These are phyloP conservation scores for Kluyveromyces sp. DNA, from an alignment of 1,139 yeast genomes.

Conservation along the genomic window DNA sequence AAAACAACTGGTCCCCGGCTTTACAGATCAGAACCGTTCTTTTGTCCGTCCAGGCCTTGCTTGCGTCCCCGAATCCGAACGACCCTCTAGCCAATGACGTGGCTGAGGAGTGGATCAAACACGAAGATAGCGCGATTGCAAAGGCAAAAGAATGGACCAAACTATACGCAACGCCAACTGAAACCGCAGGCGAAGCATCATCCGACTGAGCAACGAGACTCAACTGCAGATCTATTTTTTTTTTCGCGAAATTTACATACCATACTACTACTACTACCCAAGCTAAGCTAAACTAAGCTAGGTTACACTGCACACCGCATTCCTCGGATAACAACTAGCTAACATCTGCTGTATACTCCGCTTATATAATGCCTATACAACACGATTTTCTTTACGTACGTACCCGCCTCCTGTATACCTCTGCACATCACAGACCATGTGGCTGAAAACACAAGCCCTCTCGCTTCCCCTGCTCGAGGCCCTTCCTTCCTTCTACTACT, in stretches of 20 bases:
- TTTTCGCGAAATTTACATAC: background rate
- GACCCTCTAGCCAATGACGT: constrained; percentile 98
- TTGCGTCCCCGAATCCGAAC: constrained; percentile 96
- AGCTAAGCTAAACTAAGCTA: too few relatives aligned
- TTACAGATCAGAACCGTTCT: constrained; percentile 91
- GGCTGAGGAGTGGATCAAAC: constrained; percentile 91
- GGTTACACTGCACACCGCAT: too few relatives aligned
- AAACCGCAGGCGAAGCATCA: background rate
- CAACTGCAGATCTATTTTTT: background rate
- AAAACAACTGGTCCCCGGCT: constrained; percentile 97
- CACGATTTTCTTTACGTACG: too few relatives aligned
- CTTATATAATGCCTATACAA: too few relatives aligned
- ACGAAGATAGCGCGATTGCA: constrained; percentile 69
- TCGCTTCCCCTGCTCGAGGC: too few relatives aligned
- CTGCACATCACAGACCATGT: too few relatives aligned
- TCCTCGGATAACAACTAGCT: too few relatives aligned
- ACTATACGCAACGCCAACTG: constrained; percentile 43
- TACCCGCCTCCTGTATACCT: too few relatives aligned
- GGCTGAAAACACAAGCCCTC: too few relatives aligned
- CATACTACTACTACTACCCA: too few relatives aligned
- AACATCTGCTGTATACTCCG: too few relatives aligned
- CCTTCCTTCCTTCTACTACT: too few relatives aligned
- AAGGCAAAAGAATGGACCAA: constrained; percentile 88
- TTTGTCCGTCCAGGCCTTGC: constrained; percentile 82
- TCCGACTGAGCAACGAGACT: background rate